A percentile compares a stretch with the other conserved stretches of the same genome.
Conservation (phyloP, 1,284 basidiomycete species). For the Papiliotrema terrestris region DNA sequence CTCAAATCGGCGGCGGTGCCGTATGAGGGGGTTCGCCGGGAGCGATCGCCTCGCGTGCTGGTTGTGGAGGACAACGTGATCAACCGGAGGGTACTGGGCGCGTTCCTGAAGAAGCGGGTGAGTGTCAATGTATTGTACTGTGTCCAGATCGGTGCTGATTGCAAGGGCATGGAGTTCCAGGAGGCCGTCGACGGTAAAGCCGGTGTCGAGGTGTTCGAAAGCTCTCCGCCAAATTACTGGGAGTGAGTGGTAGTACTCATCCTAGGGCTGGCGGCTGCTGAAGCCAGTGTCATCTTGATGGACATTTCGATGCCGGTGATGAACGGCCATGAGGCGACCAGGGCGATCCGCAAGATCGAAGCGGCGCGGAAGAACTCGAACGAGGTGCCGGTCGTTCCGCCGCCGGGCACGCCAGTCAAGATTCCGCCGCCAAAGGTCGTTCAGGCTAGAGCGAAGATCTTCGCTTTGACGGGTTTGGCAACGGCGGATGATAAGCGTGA, state of each 20-base stretch:
- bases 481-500: conserved; percentile 85
- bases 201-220: conserved; percentile 74
- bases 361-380: conserved; percentile 49
- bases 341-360: conserved; percentile 77
- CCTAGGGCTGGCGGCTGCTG: neutral
- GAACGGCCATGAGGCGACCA: conserved; percentile 81
- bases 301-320: conserved; percentile 91
- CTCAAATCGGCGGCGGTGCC: conserved; percentile 48
- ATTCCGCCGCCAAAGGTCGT: conserved; percentile 20
- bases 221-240: conserved; percentile 56
- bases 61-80: conserved; percentile 79
- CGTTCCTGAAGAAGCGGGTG: conserved; percentile 74
- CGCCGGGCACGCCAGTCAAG: conserved; percentile 34
- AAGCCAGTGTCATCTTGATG: conserved; percentile 68
- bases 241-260: conserved; percentile 57
- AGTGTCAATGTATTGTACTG: conserved; percentile 27
- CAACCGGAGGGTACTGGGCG: conserved; percentile 56
- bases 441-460: conserved; percentile 57
- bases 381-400: conserved; percentile 4
- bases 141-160: neutral
- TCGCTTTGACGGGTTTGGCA: conserved; percentile 89
- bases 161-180: conserved; percentile 68
- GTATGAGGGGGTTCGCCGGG: conserved; percentile 39
- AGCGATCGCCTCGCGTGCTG: conserved; percentile 59
- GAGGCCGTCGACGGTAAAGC: conserved; percentile 80